Conservation (phyloP, 257 asterid species). For the Thymus quinquecostatus region DNA sequence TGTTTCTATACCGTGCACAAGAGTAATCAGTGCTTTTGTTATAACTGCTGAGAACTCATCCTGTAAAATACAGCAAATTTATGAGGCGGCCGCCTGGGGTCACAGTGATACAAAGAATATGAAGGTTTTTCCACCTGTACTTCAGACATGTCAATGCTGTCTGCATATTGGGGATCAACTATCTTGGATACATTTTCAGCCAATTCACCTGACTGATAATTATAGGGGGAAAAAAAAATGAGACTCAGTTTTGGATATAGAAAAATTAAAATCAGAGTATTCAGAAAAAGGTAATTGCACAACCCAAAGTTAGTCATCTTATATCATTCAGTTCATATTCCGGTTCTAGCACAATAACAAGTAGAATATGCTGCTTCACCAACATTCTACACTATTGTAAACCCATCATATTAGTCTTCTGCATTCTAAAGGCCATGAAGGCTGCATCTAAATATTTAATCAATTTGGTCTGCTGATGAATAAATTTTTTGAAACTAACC, state of each 20-base stretch:
- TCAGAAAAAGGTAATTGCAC: conserved; percentile 1
- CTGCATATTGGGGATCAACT: conserved; percentile 76
- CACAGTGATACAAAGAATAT: conserved; percentile 16
- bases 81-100: conserved; percentile 17
- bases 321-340: conserved; percentile 2
- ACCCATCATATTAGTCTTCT: conserved; percentile 23
- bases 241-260: conserved; percentile 27
- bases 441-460: conserved; percentile 8
- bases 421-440: conserved; percentile 8
- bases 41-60: conserved; percentile 98
- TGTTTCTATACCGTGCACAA: conserved; percentile 94
- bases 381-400: conserved; percentile 22
- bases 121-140: conserved; percentile 73
- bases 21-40: conserved; percentile 85
- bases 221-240: neutral
- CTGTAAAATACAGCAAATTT: conserved; percentile 48
- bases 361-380: conserved; percentile 13
- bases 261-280: conserved; percentile 1
- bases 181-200: conserved; percentile 93
- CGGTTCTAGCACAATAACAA: conserved; percentile 15
- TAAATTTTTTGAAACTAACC: conserved; percentile 50
- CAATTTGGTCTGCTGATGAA: conserved; percentile 15
- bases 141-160: conserved; percentile 90
- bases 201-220: conserved; percentile 86
- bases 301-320: conserved; percentile 3